Evolutionary conservation across 495 filamentous ascomycete species (phyloP).

Genomic region (Stereocaulon alpinum): DNA sequence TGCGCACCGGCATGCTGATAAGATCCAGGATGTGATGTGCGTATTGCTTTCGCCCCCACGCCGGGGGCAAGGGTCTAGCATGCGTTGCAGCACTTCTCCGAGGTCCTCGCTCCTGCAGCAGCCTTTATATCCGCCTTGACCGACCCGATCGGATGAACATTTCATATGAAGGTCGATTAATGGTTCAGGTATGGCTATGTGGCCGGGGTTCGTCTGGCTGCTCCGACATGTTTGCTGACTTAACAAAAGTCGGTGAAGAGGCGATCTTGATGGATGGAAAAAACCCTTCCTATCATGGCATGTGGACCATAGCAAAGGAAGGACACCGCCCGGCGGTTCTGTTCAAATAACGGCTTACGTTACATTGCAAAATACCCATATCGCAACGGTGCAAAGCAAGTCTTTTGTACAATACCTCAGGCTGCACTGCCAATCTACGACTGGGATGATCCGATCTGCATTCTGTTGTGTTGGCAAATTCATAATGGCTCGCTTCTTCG

Average conservation of each 20-base stretch:
- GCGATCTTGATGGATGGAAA: not conserved
- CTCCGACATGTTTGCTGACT: not conserved
- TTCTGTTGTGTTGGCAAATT: constrained; percentile 9
- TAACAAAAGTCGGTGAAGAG: constrained; percentile 15
- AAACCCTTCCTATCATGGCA: not conserved
- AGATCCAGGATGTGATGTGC: constrained; percentile 12
- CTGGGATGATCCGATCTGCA: constrained; percentile 2
- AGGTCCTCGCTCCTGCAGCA: not conserved
- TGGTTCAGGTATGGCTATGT: not conserved
- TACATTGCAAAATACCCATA: not conserved
- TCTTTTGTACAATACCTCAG: not conserved
- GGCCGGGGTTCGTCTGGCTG: not conserved
- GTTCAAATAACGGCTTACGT: not conserved
- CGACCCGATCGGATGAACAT: not conserved
- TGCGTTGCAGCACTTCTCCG: not conserved
- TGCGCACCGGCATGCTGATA: not conserved
- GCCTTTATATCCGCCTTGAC: not conserved
- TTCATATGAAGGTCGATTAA: not conserved
- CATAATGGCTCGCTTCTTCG: constrained; percentile 4
- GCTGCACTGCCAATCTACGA: constrained; percentile 11
- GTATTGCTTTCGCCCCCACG: not conserved
- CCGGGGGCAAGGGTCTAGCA: not conserved
- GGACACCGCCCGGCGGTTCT: not conserved
- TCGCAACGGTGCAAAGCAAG: constrained; percentile 9
- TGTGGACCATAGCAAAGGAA: not conserved